Evolutionary conservation across 768 basidiomycete genomes (phyloP).

Genomic region (Naganishia friedmannii): DNA sequence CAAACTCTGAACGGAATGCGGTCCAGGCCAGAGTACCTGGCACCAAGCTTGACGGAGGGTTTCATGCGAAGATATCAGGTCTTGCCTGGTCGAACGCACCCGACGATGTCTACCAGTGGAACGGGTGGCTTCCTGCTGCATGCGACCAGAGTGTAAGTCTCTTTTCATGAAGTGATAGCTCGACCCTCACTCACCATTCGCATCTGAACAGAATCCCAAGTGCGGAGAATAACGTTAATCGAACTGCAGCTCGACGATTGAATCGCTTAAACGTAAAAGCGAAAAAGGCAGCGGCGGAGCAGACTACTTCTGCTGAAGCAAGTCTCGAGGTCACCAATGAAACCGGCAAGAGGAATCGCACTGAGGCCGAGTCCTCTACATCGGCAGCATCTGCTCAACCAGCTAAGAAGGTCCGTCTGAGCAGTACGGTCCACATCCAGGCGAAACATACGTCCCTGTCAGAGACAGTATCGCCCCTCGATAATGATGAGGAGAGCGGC

Average conservation of each 20-base stretch:
- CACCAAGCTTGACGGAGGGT: constrained; percentile 74
- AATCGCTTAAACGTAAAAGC: constrained; percentile 6
- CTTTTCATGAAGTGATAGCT: too few relatives aligned
- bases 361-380: background rate
- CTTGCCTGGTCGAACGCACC: constrained; percentile 94
- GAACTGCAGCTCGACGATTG: constrained; percentile 5
- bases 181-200: too few relatives aligned
- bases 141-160: constrained; percentile 68
- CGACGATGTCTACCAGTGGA: constrained; percentile 84
- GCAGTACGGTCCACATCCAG: constrained; percentile 1
- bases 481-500: background rate
- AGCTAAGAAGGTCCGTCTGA: constrained; percentile 3
- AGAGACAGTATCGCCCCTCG: background rate
- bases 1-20: constrained; percentile 72
- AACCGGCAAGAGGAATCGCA: background rate
- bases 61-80: constrained; percentile 90
- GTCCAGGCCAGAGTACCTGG: constrained; percentile 65
- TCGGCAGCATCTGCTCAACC: background rate
- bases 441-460: background rate
- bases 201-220: constrained; percentile 4
- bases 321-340: background rate
- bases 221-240: constrained; percentile 8
- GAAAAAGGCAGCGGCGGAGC: constrained; percentile 15
- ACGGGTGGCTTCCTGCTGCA: constrained; percentile 84
- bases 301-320: background rate